phyloP scores from a whole-genome alignment of 2,329 filamentous ascomycete species.

The Ilyonectria destructans region DNA sequence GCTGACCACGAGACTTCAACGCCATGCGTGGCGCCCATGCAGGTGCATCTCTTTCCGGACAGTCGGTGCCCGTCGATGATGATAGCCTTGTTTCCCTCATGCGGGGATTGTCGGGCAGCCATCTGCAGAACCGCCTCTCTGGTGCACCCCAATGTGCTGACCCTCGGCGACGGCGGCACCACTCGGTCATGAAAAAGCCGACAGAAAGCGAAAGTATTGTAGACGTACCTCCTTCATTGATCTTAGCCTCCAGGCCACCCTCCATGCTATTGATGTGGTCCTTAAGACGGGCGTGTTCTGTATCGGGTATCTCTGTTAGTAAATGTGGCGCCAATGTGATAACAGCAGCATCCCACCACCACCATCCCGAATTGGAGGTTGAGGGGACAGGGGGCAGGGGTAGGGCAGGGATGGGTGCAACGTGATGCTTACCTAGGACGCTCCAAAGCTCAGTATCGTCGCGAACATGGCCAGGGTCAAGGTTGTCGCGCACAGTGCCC shows the following conservation, averaged over 20 bases:
- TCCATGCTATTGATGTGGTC: constrained; percentile 91
- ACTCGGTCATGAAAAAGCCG: constrained; percentile 37
- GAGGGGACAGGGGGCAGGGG: constrained; percentile 10
- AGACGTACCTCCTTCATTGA: constrained; percentile 92
- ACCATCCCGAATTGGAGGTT: not conserved
- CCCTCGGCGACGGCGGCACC: not conserved
- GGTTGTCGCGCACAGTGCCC: constrained; percentile 92
- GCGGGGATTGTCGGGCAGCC: not conserved
- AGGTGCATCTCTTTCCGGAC: constrained; percentile 46
- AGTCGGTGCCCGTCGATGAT: constrained; percentile 30
- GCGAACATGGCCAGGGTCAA: constrained; percentile 94
- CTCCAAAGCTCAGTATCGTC: constrained; percentile 99
- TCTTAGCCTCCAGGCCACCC: constrained; percentile 89
- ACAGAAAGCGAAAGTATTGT: constrained; percentile 43
- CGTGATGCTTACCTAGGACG: constrained; percentile 79
- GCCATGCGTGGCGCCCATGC: constrained; percentile 56
- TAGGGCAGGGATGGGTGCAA: constrained; percentile 33
- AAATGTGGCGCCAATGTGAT: constrained; percentile 40
- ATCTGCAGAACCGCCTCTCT: constrained; percentile 36
- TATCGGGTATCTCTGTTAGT: constrained; percentile 38
- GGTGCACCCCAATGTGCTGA: constrained; percentile 26
- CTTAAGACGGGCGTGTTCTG: constrained; percentile 93
- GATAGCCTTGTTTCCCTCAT: constrained; percentile 8
- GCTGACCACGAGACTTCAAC: constrained; percentile 52
- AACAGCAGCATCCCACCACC: constrained; percentile 31